Base-by-base conservation (phyloP, 257 asterid genomes). In the Gentiana dahurica region DNA sequence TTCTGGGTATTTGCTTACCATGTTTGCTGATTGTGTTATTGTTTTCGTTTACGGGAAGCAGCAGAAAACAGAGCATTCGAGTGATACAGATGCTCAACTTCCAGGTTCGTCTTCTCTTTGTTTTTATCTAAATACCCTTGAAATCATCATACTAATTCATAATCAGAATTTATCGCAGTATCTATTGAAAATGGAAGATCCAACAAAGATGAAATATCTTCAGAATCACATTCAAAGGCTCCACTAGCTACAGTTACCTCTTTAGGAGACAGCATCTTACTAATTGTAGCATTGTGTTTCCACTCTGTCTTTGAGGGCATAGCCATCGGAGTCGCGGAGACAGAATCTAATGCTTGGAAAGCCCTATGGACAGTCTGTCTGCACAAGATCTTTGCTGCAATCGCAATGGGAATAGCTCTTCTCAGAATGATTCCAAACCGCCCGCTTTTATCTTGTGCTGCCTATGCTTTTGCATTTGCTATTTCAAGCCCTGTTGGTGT, bases 391-490 rank as follows among this genome's bases (percentile, higher is more conserved):
- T 86, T 89, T 36, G 97, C 95, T 5, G 97, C 97, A 35, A 71
- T 86, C 33, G 97, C 97, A 24, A 89, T 86, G 95, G 97, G 97
- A 58, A 83, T 89, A 59, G 94, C 97, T 44, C 95, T 89, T 10
- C 94, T 89, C 5, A 73, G 94, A 58, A 89, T 89, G 87, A 86
- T 89, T 8, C 97, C 97, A 0, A 65, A 81, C 46, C 82, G 97
- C 1, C 95, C 97, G 24, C 85, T 89, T 41, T 66, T 89, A 4
- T 86, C 95, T 0, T 76, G 77, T n/a, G 83, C 60, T 4, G 80
- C 85, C 6, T 89, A 83, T 37, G 85, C 97, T 6, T 89, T 89
- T 54, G 89, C 89, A 3, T 89, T 89, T 13, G 97, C 95, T 32
- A 83, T 89, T 10, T 89, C 97, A 0, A 83, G 83, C 69, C 97